phyloP scores from a whole-genome alignment of 2,329 filamentous ascomycete genomes.

The Pyricularia grisea region DNA sequence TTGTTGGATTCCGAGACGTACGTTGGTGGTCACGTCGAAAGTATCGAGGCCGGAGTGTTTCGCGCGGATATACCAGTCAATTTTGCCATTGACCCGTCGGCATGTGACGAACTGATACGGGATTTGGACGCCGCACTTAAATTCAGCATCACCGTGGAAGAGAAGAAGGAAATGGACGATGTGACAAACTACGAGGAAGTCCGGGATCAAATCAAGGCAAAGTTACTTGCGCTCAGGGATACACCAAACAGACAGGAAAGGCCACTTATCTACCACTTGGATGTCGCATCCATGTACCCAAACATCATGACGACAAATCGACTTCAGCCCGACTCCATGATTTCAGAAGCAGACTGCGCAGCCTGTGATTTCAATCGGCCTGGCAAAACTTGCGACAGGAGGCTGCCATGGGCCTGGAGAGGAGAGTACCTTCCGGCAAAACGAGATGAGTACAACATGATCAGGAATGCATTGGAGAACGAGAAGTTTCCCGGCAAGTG shows the following conservation, averaged over 20 bases:
- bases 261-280: slow-evolving; percentile 93
- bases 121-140: slow-evolving; percentile 84
- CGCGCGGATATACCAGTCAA: slow-evolving; percentile 91
- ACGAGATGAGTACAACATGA: slow-evolving; percentile 99
- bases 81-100: slow-evolving; percentile 80
- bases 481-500: slow-evolving; percentile 80
- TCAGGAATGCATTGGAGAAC: slow-evolving; percentile 80
- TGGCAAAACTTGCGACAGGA: slow-evolving; percentile 91
- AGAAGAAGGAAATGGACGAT: slow-evolving; percentile 73
- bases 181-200: slow-evolving; percentile 77
- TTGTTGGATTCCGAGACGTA: slow-evolving; percentile 95
- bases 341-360: slow-evolving; percentile 88
- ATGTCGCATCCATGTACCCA: slow-evolving; percentile 98
- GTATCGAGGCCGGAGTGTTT: slow-evolving; percentile 97
- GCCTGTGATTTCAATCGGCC: slow-evolving; percentile 97
- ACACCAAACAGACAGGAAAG: slow-evolving; percentile 78
- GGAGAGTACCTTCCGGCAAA: slow-evolving; percentile 95
- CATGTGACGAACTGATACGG: slow-evolving; percentile 77
- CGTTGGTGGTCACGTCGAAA: slow-evolving; percentile 96
- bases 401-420: slow-evolving; percentile 96
- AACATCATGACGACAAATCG: slow-evolving; percentile 99
- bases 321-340: slow-evolving; percentile 97
- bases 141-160: slow-evolving; percentile 79
- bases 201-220: slow-evolving; percentile 68
- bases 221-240: slow-evolving; percentile 62